Conservation (phyloP, 2,329 filamentous ascomycete genomes). For the Alternaria sp. region DNA sequence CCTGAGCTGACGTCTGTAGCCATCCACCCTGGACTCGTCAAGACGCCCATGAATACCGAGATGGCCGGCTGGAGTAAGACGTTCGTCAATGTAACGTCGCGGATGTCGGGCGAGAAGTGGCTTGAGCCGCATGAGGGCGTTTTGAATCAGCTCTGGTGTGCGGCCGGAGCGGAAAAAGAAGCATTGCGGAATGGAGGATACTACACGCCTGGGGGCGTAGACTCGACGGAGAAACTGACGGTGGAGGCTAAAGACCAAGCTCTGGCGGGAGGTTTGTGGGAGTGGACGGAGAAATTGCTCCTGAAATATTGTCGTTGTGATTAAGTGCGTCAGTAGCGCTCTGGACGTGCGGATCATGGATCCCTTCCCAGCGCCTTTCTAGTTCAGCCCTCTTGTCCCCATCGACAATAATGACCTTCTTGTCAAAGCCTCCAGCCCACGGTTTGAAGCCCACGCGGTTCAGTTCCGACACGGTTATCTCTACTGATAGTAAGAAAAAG, state of each 20-base stretch:
- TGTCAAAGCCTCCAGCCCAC: neutral
- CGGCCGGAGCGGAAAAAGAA: constrained; percentile 30
- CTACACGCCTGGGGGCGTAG: constrained; percentile 38
- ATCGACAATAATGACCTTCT: neutral
- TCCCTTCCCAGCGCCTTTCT: neutral
- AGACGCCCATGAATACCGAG: constrained; percentile 47
- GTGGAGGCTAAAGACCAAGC: constrained; percentile 13
- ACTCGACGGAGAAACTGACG: constrained; percentile 11
- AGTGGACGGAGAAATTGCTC: constrained; percentile 28
- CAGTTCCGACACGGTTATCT: accelerated
- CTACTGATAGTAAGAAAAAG: no score
- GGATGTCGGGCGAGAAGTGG: neutral
- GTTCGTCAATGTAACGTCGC: constrained; percentile 13
- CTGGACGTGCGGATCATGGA: neutral
- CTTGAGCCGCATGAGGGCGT: constrained; percentile 28
- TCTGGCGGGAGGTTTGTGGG: constrained; percentile 18
- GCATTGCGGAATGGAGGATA: constrained; percentile 47
- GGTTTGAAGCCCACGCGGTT: accelerated
- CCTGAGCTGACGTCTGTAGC: constrained; percentile 52
- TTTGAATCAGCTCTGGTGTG: constrained; percentile 49
- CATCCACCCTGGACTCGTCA: constrained; percentile 58
- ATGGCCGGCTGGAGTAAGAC: constrained; percentile 20
- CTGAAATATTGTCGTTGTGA: neutral
- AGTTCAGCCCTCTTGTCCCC: neutral
- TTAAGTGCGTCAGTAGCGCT: neutral